Evolutionary conservation across 2,329 filamentous ascomycete species (phyloP), one percentile per base, ranked within the genome.

Genomic region (Colletotrichum trifolii): DNA sequence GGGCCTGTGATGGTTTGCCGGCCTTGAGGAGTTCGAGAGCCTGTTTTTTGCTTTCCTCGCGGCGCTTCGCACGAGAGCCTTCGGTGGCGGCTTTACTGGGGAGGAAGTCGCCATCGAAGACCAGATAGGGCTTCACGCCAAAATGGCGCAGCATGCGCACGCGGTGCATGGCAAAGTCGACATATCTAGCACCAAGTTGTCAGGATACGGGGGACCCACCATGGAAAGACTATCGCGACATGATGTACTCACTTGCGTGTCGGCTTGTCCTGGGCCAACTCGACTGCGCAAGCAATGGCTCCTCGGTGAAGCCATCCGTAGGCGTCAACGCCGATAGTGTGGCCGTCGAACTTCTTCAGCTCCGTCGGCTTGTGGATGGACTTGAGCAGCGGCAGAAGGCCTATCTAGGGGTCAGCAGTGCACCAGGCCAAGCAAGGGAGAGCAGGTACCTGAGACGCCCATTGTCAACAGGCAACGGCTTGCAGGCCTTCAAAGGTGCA

Each of bases 301-400:
- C 94, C 96, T 70, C 96, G 91, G 78, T 99, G 96, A 60, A 99
- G 89, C 96, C 96, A 99, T 76, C 95, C 96, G 84, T 99, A 99
- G 62, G 92, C 95, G 77, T 99, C 96, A 40, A 99, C 90, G n/a
- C 92, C 96, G 50, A 99, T 86, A 1, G 91, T 97, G 78, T 97
- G 90, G 55, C 95, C 96, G 11, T 87, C 82, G 77, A 92, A 97
- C 73, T 94, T 94, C 76, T 94, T 96, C 66, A 99, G 84, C 71
- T 93, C 91, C 54, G 88, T 91, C 74, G 92, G 91, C 74, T 92
- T 94, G 66, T 99, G 96, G 59, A 99, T 98, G 49, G 96, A 98
- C 79, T 98, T 98, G 67, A 99, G 88, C 66, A 98, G 85, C 42
- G 93, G 93, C 39, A 98, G 85, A 58, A 99, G 87, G 48, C 96